phyloP scores from a whole-genome alignment of 2,329 filamentous ascomycete genomes.

The Waltergamsia citrina region DNA sequence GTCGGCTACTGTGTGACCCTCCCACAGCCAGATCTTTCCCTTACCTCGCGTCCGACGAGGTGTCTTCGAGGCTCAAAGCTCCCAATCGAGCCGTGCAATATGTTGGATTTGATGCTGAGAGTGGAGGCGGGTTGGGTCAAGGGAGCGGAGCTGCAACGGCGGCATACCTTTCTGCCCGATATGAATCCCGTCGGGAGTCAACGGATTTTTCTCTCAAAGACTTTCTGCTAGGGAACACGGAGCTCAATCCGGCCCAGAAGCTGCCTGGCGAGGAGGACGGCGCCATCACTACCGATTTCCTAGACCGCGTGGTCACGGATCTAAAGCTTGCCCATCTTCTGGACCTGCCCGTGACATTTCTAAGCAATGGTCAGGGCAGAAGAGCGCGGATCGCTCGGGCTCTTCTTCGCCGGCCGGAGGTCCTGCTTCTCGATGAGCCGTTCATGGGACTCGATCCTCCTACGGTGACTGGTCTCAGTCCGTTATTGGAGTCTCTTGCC shows the following conservation, averaged over 20 bases:
- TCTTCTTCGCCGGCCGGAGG: slow-evolving; percentile 66
- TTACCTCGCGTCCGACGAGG: slow-evolving; percentile 56
- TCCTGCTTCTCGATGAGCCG: slow-evolving; percentile 82
- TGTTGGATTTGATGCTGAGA: slow-evolving; percentile 80
- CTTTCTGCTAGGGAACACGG: slow-evolving; percentile 73
- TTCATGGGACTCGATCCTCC: slow-evolving; percentile 94
- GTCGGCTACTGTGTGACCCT: slow-evolving; percentile 66
- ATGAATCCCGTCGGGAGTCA: slow-evolving; percentile 78
- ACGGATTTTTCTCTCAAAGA: slow-evolving; percentile 80
- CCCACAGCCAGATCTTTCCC: slow-evolving; percentile 71
- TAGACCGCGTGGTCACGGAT: slow-evolving; percentile 58
- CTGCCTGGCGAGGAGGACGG: slow-evolving; percentile 33
- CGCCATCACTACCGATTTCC: slow-evolving; percentile 33
- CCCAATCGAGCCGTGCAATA: slow-evolving; percentile 69
- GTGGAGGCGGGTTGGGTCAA: slow-evolving; percentile 40
- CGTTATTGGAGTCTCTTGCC: slow-evolving; percentile 60
- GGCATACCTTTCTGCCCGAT: slow-evolving; percentile 80
- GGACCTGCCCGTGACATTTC: slow-evolving; percentile 73
- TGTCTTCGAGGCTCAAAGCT: slow-evolving; percentile 44
- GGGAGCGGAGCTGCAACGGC: slow-evolving; percentile 50
- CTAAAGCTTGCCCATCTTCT: slow-evolving; percentile 61
- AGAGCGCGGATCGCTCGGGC: slow-evolving; percentile 83
- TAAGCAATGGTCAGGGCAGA: slow-evolving; percentile 90
- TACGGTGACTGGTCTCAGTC: slow-evolving; percentile 62
- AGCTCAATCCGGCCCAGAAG: slow-evolving; percentile 60